Conservation (phyloP, 1,139 yeast genomes). For the Kurtzmaniella quercitrusa region DNA sequence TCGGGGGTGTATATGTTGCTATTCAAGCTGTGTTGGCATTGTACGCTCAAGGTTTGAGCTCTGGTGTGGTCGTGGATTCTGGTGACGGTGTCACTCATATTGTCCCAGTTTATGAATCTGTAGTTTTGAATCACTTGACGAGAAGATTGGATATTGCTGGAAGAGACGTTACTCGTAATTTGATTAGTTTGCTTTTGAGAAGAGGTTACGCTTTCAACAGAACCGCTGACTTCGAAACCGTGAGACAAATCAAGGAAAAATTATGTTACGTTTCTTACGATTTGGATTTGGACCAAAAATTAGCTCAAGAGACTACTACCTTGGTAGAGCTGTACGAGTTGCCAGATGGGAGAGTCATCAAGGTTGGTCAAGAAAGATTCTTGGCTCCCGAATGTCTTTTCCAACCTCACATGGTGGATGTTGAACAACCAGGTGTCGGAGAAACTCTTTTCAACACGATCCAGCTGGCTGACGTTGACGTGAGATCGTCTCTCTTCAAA, state of each 20-base stretch:
- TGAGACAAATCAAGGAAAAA: slow-evolving; percentile 95
- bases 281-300: slow-evolving; percentile 78
- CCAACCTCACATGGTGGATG: slow-evolving; percentile 96
- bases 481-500: slow-evolving; percentile 81
- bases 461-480: slow-evolving; percentile 91
- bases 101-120: slow-evolving; percentile 96
- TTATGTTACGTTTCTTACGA: slow-evolving; percentile 94
- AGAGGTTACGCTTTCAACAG: slow-evolving; percentile 98
- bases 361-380: slow-evolving; percentile 92
- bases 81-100: slow-evolving; percentile 89
- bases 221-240: slow-evolving; percentile 98
- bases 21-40: slow-evolving; percentile 96
- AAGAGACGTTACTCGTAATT: slow-evolving; percentile 92
- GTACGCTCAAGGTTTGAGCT: slow-evolving; percentile 93
- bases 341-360: slow-evolving; percentile 94
- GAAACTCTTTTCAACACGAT: slow-evolving; percentile 88
- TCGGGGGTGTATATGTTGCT: slow-evolving; percentile 96
- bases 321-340: slow-evolving; percentile 87
- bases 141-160: slow-evolving; percentile 96
- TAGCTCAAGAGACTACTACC: slow-evolving; percentile 91
- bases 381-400: slow-evolving; percentile 98
- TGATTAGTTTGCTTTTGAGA: slow-evolving; percentile 84
- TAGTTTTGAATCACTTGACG: slow-evolving; percentile 89
- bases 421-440: slow-evolving; percentile 96
- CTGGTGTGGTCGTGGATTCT: slow-evolving; percentile 98